Base-by-base conservation (phyloP, 1,139 yeast genomes). In the Suhomyces bolitotheri region DNA sequence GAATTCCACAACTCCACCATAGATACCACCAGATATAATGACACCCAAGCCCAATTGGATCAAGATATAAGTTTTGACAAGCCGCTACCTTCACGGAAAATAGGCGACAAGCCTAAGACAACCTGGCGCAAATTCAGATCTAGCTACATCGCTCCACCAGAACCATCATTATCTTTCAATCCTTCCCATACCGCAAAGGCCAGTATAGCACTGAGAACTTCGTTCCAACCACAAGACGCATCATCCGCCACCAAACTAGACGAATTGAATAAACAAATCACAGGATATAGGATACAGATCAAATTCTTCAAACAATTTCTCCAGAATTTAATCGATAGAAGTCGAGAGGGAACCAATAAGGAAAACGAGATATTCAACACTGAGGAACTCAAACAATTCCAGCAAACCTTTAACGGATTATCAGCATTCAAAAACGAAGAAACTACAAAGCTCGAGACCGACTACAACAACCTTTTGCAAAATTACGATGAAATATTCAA, bases 211-310 rank as follows among this genome's bases (percentile, higher is more conserved):
- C 35, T 31, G 35, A 36, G 35, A 25, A 31, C 30, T 19, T 29
- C 44, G 2, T 45, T 42, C 31, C 47, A 40, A 25, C 45, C 34
- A 2, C 49, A 42, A 9, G 52, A 47, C 16, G 45, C 44, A 19
- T 44, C 49, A 5, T 38, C 49, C 1, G 44, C 46, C 4, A 20
- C 47, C 24, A 56, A 57, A 35, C 52, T 62, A 3, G 64, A 62
- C 26, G 66, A 65, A 3, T 51, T 68, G 13, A 64, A 62, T 32
- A 66, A 64, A 36, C 67, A 70, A 43, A 54, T 71, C 25, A 62
- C 72, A 1, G 63, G 71, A 13, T 71, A 68, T 46, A 60, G 64
- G 33, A 66, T 72, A 20, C 75, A 72, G 45, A 60, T 72, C 24
- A 58, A 63, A 45, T 57, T 71, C 35, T 64, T 69, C 55, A 65